Evolutionary conservation across 805 yeast species (phyloP).

Genomic region (Cyberlindnera xishuangbannaensis): DNA sequence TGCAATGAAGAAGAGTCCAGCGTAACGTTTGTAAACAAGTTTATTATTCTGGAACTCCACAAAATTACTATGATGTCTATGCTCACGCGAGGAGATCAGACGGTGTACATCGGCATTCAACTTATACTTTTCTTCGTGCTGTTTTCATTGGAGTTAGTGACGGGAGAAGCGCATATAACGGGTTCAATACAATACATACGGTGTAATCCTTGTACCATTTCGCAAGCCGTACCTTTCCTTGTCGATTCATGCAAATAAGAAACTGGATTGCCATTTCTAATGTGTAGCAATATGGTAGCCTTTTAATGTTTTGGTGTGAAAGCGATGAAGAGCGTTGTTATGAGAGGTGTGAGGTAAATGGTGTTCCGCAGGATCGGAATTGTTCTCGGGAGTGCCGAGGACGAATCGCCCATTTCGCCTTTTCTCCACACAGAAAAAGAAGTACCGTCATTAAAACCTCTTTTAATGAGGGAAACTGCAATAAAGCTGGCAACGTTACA

Average conservation of each 20-base stretch:
- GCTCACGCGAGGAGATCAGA: conserved; percentile 75
- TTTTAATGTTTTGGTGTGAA: neutral
- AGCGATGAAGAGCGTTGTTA: too few relatives aligned
- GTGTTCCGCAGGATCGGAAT: too few relatives aligned
- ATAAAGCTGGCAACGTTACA: neutral
- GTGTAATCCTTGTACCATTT: conserved; percentile 61
- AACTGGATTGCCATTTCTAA: conserved; percentile 67
- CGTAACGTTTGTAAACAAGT: conserved; percentile 82
- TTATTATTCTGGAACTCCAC: conserved; percentile 64
- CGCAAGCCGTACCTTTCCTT: conserved; percentile 84
- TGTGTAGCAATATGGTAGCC: neutral
- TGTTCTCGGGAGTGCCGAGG: too few relatives aligned
- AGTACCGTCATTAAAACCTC: too few relatives aligned
- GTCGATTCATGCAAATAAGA: conserved; percentile 79
- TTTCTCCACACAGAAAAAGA: too few relatives aligned
- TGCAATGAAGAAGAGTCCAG: conserved; percentile 84
- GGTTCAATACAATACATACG: conserved; percentile 30
- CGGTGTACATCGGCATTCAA: conserved; percentile 66
- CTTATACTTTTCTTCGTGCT: conserved; percentile 41
- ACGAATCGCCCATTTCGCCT: too few relatives aligned
- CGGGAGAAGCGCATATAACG: neutral
- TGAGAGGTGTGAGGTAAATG: too few relatives aligned
- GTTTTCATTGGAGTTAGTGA: neutral
- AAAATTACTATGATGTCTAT: conserved; percentile 75
- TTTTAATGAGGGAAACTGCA: too few relatives aligned